Base-by-base conservation (phyloP, 2,329 filamentous ascomycete species). In the Helotiales sp. region DNA sequence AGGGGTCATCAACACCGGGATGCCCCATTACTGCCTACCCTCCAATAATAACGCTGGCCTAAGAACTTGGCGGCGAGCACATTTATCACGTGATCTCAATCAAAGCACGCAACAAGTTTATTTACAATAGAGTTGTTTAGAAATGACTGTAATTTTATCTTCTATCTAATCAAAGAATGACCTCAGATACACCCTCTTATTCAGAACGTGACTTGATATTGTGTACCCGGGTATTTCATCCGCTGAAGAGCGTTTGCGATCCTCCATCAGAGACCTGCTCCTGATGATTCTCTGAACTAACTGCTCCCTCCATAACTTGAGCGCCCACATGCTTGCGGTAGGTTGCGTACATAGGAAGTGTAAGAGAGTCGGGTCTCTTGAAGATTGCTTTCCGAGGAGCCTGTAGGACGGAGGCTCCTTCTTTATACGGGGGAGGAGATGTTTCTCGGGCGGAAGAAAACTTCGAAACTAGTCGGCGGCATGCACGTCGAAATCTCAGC, bases 291-390 rank as follows among this genome's bases (percentile, higher is more conserved):
- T 63, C 61, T 63, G 1, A 37, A 63, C 34, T 30, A 58, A 57
- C 24, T 45, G 28, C 32, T 28, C 50, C 50, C 40, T 55, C 61
- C 24, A 57, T 22, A 45, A 57, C 28, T 57, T 63, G 34, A 63
- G 61, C 17, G 34, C 61, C 26, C 24, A 63, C 45, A 63, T 52
- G 34, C 63, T 49, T 68, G 32, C 60, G 40, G 43, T 65, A 68
- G 49, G 58, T 45, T 57, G 26, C 30, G 43, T 68, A 68, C 13
- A 55, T 64, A 59, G 63, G 57, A 60, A 68, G 61, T 6, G 66
- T 68, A 34, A 68, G 40, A 65, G 66, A 68, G 52, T 68, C 66
- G 22, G 58, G 66, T 52, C 63, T 68, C 50, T 68, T 55, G 20
- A 58, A 54, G 7, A 24, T 58, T 61, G 28, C 43, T 62, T 62